Evolutionary conservation across 148 eudicot genomes (phyloP).

Genomic region (Vaccinium corymbosum): DNA sequence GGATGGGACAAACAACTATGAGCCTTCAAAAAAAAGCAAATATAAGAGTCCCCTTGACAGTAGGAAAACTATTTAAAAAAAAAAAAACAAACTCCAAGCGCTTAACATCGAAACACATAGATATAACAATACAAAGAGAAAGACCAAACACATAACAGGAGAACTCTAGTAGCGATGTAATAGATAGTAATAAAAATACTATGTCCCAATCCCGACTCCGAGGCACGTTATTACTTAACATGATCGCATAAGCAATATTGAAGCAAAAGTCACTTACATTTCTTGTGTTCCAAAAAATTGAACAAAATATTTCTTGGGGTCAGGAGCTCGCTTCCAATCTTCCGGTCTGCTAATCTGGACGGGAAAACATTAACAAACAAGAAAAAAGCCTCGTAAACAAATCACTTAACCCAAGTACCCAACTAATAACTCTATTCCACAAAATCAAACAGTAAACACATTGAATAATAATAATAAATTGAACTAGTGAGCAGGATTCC

Average conservation of each 20-base stretch:
- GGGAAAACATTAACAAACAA: constrained; percentile 21
- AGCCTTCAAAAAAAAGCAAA: not conserved
- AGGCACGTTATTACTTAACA: not conserved
- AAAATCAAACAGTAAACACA: not conserved
- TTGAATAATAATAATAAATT: not conserved
- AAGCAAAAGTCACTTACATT: constrained; percentile 61
- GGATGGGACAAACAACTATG: not conserved
- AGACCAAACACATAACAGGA: not conserved
- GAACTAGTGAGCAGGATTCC: not conserved
- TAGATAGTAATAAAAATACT: not conserved
- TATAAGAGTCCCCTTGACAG: not conserved
- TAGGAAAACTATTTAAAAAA: not conserved
- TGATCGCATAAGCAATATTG: not conserved
- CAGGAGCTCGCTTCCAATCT: constrained; percentile 72
- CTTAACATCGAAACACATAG: not conserved
- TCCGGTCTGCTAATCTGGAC: constrained; percentile 89
- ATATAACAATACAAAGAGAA: not conserved
- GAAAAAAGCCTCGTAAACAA: constrained; percentile 7
- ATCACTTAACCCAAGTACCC: not conserved
- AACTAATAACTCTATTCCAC: constrained; percentile 1
- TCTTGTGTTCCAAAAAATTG: constrained; percentile 88
- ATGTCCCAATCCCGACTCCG: not conserved
- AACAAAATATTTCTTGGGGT: constrained; percentile 82
- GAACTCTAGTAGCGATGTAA: not conserved
- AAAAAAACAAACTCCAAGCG: not conserved